These are phyloP conservation scores for Nicotiana rustica DNA, from an alignment of 305 asterid species.

Conservation along the genomic window DNA sequence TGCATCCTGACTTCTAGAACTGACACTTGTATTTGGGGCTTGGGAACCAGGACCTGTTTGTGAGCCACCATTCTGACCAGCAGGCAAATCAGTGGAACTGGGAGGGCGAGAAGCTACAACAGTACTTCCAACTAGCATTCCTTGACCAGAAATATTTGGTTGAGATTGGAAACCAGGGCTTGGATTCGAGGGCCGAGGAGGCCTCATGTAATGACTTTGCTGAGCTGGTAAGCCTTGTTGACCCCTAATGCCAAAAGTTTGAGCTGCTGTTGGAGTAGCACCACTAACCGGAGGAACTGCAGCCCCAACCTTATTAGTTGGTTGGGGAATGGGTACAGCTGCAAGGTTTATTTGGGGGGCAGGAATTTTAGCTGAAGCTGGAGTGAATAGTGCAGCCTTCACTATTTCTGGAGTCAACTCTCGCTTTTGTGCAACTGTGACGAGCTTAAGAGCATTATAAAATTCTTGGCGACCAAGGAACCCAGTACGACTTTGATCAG, in stretches of 20 bases:
- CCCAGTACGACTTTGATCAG: conserved; percentile 70
- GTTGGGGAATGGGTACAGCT: conserved; percentile 54
- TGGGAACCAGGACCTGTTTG: conserved; percentile 42
- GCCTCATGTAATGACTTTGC: conserved; percentile 58
- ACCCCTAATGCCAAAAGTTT: conserved; percentile 51
- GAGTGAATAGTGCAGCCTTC: conserved; percentile 81
- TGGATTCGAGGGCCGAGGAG: conserved; percentile 61
- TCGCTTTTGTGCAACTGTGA: conserved; percentile 82
- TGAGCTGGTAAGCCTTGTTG: conserved; percentile 59
- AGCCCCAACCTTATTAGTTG: conserved; percentile 51
- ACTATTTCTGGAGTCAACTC: conserved; percentile 81
- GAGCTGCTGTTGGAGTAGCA: conserved; percentile 51
- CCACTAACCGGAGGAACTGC: conserved; percentile 34
- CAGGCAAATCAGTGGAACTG: conserved; percentile 41
- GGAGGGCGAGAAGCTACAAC: conserved; percentile 50
- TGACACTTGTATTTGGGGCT: conserved; percentile 35
- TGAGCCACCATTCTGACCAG: conserved; percentile 36
- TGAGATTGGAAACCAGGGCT: conserved; percentile 67
- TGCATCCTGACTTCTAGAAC: conserved; percentile 56
- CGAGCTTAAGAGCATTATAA: conserved; percentile 87
- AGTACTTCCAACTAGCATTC: conserved; percentile 57
- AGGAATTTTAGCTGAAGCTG: conserved; percentile 85
- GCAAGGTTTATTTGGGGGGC: conserved; percentile 75
- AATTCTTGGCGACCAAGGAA: conserved; percentile 75
- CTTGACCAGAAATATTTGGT: conserved; percentile 57